Conservation (phyloP, 2,329 filamentous ascomycete species). For the Laburnicola sp. region DNA sequence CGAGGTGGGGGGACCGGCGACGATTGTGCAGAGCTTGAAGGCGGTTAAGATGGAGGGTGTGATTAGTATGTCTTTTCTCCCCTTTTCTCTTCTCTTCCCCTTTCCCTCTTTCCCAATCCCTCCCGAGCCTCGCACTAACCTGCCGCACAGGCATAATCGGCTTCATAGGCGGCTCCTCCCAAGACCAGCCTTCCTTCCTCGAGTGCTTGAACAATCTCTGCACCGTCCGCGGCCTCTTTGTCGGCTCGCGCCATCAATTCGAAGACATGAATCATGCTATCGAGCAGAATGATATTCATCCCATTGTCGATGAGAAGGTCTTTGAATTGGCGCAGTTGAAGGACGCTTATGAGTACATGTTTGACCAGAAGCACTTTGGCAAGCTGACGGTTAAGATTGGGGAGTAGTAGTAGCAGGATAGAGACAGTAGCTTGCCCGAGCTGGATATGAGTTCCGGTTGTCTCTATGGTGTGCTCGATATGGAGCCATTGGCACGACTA, state of each 20-base stretch:
- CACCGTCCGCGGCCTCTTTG: constrained; percentile 61
- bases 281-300: constrained; percentile 62
- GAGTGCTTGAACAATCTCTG: constrained; percentile 54
- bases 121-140: background rate
- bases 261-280: constrained; percentile 63
- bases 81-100: background rate
- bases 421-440: background rate
- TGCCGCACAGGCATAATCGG: constrained; percentile 53
- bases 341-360: constrained; percentile 56
- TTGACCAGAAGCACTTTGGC: constrained; percentile 52
- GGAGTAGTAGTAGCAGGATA: constrained; percentile 8
- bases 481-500: no score
- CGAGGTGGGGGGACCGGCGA: constrained; percentile 68
- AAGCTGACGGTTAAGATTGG: constrained; percentile 42
- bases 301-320: constrained; percentile 61
- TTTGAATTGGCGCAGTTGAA: constrained; percentile 57
- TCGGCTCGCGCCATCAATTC: constrained; percentile 60
- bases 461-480: no score
- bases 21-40: constrained; percentile 56
- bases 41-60: constrained; percentile 59
- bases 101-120: background rate
- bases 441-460: no score
- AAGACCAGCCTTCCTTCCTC: constrained; percentile 56
- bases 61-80: constrained; percentile 18
- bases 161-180: constrained; percentile 56